Conservation (phyloP, 371 early-diverging fungal species). For the Scutellospora calospora region DNA sequence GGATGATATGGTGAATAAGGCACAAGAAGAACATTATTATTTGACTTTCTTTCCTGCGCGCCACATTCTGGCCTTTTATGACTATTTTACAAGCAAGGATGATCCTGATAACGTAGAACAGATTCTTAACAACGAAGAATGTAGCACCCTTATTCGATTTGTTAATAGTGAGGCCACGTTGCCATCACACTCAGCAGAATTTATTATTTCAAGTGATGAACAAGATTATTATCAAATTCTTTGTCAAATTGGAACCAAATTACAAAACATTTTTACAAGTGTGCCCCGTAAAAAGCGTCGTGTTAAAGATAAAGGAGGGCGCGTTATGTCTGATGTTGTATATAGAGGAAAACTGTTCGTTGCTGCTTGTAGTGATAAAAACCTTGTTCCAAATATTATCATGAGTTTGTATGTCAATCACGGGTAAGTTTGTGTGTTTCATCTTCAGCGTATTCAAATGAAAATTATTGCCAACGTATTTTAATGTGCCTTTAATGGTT, state of each 20-base stretch:
- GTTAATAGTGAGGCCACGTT: constrained; percentile 31
- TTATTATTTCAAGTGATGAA: background rate
- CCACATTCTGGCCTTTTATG: constrained; percentile 39
- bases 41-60: constrained; percentile 40
- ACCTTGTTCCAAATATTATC: constrained; percentile 45
- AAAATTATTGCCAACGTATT: too few species aligned
- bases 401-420: constrained; percentile 42
- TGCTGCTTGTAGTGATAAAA: constrained; percentile 42
- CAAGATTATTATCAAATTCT: constrained; percentile 21
- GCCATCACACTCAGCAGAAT: background rate
- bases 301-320: background rate
- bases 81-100: constrained; percentile 24
- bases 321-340: constrained; percentile 21
- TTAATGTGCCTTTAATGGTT: too few species aligned
- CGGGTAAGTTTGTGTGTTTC: background rate
- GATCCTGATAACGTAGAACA: background rate
- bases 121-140: background rate
- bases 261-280: background rate
- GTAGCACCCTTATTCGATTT: constrained; percentile 18
- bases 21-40: constrained; percentile 43
- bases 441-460: too few species aligned
- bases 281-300: background rate
- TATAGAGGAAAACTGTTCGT: constrained; percentile 43
- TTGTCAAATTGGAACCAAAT: constrained; percentile 11
- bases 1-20: constrained; percentile 34